These are phyloP conservation scores for Neoarthrinium moseri DNA, from an alignment of 2,329 filamentous ascomycete species.

Conservation along the genomic window DNA sequence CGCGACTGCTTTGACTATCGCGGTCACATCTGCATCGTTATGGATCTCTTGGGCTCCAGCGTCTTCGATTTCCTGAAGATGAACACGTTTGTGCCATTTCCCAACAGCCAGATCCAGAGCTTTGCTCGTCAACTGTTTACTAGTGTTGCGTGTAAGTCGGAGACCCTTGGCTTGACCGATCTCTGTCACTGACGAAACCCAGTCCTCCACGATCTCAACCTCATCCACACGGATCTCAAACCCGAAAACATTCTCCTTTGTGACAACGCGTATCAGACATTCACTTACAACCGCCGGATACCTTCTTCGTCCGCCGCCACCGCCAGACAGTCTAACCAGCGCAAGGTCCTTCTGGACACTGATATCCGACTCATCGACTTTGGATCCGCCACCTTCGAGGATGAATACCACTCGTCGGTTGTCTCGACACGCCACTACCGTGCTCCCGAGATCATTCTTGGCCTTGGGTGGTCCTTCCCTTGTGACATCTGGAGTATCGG, in stretches of 20 bases:
- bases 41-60: conserved; percentile 82
- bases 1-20: conserved; percentile 96
- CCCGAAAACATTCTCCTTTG: conserved; percentile 70
- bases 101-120: conserved; percentile 96
- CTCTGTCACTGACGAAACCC: conserved; percentile 20
- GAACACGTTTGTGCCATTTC: conserved; percentile 94
- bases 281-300: conserved; percentile 69
- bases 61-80: conserved; percentile 98
- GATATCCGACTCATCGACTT: conserved; percentile 72
- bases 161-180: neutral
- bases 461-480: conserved; percentile 69
- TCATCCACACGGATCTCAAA: conserved; percentile 86
- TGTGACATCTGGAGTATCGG: conserved; percentile 76
- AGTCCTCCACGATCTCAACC: conserved; percentile 95
- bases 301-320: conserved; percentile 64
- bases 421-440: conserved; percentile 70
- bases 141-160: conserved; percentile 88
- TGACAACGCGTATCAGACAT: conserved; percentile 65
- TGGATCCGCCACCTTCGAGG: conserved; percentile 70
- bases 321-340: conserved; percentile 60
- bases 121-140: conserved; percentile 95
- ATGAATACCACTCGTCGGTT: conserved; percentile 71
- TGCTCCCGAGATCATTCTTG: conserved; percentile 69
- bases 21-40: conserved; percentile 89
- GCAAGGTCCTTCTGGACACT: conserved; percentile 64